These are phyloP conservation scores for Hypholoma fasciculare DNA, from an alignment of 768 basidiomycete species.

Conservation along the genomic window DNA sequence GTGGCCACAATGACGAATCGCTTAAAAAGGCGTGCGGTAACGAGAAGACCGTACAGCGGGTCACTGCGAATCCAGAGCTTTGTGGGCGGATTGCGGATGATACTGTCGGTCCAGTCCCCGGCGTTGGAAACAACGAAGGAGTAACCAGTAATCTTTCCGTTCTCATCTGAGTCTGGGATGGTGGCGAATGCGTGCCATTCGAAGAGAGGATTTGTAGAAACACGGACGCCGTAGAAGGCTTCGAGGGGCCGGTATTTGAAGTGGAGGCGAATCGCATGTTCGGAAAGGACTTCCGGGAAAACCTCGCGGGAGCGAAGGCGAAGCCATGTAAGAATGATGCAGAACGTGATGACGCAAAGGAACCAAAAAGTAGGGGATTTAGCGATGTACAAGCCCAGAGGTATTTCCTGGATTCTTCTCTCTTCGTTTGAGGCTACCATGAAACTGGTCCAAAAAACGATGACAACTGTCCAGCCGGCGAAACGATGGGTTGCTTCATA, in stretches of 20 bases:
- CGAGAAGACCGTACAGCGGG: conserved; percentile 48
- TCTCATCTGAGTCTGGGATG: conserved; percentile 30
- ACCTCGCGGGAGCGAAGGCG: conserved; percentile 48
- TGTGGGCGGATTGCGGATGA: conserved; percentile 47
- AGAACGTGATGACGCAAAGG: conserved; percentile 26
- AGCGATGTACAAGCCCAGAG: conserved; percentile 42
- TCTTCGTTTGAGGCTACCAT: conserved; percentile 31
- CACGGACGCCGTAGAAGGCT: conserved; percentile 29
- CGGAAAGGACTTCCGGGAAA: conserved; percentile 47
- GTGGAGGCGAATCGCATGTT: conserved; percentile 52
- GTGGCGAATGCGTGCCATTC: conserved; percentile 55
- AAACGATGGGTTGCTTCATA: conserved; percentile 57
- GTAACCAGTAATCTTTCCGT: conserved; percentile 38
- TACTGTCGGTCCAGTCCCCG: conserved; percentile 54
- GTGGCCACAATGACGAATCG: conserved; percentile 54
- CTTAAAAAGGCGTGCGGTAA: conserved; percentile 48
- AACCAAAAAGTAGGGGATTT: conserved; percentile 51
- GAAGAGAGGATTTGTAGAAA: conserved; percentile 36
- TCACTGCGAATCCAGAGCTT: conserved; percentile 55
- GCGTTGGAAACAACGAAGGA: conserved; percentile 55
- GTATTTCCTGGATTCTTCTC: conserved; percentile 31
- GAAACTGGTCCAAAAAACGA: conserved; percentile 47
- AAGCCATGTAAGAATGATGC: conserved; percentile 51
- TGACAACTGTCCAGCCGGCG: conserved; percentile 49
- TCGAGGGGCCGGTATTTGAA: conserved; percentile 46